Percentiles rank a stretch among this genome's conserved stretches.
Evolutionary conservation across 768 basidiomycete genomes (phyloP).

Genomic region (Lactifluus subvellereus): DNA sequence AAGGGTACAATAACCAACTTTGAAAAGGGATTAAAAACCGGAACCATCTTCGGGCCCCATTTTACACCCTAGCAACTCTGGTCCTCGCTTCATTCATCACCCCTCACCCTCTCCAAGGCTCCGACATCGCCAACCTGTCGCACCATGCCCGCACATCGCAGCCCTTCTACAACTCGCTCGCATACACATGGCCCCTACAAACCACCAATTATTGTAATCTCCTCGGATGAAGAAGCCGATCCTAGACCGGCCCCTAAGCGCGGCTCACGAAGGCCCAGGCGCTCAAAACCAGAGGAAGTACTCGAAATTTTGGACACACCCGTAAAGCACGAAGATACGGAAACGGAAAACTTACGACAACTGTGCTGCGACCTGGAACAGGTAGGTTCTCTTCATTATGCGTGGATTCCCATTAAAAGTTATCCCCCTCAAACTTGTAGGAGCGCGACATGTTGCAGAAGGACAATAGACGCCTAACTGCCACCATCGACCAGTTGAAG

Average conservation of each 20-base stretch:
- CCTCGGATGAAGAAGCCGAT: conserved; percentile 19
- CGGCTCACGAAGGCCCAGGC: conserved; percentile 1
- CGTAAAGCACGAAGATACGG: conserved; percentile 12
- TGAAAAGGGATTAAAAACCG: neutral
- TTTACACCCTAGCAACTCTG: conserved; percentile 7
- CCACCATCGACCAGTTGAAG: conserved; percentile 9
- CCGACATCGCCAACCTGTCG: neutral
- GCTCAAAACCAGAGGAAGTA: neutral
- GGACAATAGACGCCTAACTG: conserved; percentile 1
- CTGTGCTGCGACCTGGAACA: conserved; percentile 14
- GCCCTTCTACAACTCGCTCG: neutral
- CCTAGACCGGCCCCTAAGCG: neutral
- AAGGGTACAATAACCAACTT: neutral
- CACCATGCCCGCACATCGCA: conserved; percentile 15
- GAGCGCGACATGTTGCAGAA: conserved; percentile 9
- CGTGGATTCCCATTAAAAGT: neutral
- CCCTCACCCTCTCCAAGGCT: neutral
- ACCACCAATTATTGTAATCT: conserved; percentile 15
- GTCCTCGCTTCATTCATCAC: neutral
- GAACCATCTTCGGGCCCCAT: neutral
- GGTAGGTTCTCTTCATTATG: neutral
- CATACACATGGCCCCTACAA: conserved; percentile 3
- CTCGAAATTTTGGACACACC: conserved; percentile 11
- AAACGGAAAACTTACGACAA: conserved; percentile 1
- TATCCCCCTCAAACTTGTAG: neutral